phyloP scores from a whole-genome alignment of 1,284 basidiomycete species.

The Ganoderma lucidum region DNA sequence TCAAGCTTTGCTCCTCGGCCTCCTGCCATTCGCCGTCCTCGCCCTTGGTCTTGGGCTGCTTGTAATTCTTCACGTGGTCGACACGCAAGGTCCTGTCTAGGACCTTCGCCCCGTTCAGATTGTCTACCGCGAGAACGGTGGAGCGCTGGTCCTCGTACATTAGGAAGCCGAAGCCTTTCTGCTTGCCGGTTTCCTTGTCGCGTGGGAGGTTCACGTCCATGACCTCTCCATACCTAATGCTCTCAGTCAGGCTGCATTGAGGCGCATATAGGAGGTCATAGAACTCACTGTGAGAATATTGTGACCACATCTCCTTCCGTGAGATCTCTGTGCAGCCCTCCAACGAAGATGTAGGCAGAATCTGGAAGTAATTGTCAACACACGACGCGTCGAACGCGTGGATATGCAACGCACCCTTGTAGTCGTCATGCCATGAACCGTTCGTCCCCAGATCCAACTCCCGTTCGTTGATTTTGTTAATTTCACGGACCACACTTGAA shows the following conservation, averaged over 20 bases:
- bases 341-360: conserved; percentile 95
- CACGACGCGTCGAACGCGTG: neutral
- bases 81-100: conserved; percentile 88
- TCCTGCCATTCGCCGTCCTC: conserved; percentile 93
- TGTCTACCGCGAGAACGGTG: conserved; percentile 97
- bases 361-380: conserved; percentile 54
- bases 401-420: conserved; percentile 66
- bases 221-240: conserved; percentile 88
- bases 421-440: conserved; percentile 97
- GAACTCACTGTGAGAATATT: conserved; percentile 93
- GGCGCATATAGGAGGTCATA: neutral
- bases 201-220: conserved; percentile 95
- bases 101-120: conserved; percentile 94
- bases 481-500: conserved; percentile 88
- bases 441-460: conserved; percentile 86
- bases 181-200: conserved; percentile 90
- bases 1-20: conserved; percentile 83
- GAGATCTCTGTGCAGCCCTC: conserved; percentile 85
- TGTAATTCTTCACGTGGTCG: conserved; percentile 96
- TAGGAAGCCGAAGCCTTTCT: conserved; percentile 93
- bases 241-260: conserved; percentile 1
- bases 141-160: conserved; percentile 99
- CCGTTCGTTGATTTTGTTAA: conserved; percentile 90
- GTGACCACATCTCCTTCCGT: conserved; percentile 98
- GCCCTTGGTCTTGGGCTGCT: conserved; percentile 82